Conservation (phyloP, 176 grass and related monocot species). For the Cocos nucifera region DNA sequence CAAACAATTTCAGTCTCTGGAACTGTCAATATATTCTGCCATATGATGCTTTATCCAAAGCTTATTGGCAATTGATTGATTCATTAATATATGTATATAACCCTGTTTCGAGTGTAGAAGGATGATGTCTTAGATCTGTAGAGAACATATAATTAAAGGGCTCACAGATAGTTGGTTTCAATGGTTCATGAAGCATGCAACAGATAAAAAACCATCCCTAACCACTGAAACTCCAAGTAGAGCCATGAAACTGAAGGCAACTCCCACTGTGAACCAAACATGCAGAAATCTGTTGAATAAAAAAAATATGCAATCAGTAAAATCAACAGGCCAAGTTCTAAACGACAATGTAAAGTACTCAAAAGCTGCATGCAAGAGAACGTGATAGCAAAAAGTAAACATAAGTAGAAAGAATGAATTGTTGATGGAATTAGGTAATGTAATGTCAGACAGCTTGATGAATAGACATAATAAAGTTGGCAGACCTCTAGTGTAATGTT, state of each 20-base stretch:
- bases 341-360: background rate
- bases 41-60: too few species aligned
- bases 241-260: constrained; percentile 52
- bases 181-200: constrained; percentile 1
- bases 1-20: too few species aligned
- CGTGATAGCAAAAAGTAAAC: background rate
- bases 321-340: background rate
- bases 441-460: too few species aligned
- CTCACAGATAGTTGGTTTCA: constrained; percentile 1
- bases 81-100: too few species aligned
- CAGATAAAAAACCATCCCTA: constrained; percentile 27
- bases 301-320: background rate
- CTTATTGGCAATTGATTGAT: too few species aligned
- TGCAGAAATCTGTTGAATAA: constrained; percentile 40
- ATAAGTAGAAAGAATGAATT: too few species aligned
- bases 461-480: too few species aligned
- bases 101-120: too few species aligned
- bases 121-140: background rate
- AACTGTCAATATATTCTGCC: too few species aligned
- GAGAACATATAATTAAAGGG: background rate
- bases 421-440: too few species aligned
- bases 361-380: background rate
- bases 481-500: too few species aligned
- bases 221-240: constrained; percentile 60
- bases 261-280: constrained; percentile 69